Percentiles rank a stretch among this genome's conserved stretches.
phyloP scores from a whole-genome alignment of 768 basidiomycete species.

The Serendipita vermifera region DNA sequence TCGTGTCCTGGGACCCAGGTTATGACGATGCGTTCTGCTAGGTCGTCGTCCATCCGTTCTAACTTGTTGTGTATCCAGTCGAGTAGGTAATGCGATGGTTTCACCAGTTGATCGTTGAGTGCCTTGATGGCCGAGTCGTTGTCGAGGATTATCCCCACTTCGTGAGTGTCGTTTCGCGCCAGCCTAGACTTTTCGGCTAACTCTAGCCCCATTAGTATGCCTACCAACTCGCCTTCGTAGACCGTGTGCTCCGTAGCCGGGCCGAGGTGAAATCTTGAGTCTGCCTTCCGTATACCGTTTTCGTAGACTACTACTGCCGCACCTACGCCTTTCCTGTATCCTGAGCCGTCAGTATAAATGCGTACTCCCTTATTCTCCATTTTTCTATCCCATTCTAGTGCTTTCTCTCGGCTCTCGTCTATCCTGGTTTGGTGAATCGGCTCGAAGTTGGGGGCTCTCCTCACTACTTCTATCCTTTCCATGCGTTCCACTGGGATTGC shows the following conservation, averaged over 20 bases:
- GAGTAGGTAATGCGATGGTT: not conserved
- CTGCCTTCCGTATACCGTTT: not conserved
- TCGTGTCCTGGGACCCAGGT: conserved; percentile 15
- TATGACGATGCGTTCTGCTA: not conserved
- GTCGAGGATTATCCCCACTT: conserved; percentile 4
- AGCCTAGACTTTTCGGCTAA: too few species aligned
- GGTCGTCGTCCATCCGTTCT: not conserved
- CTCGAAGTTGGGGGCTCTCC: not conserved
- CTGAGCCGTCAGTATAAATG: conserved; percentile 10
- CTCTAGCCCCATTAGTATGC: not conserved
- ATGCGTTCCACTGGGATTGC: conserved; percentile 10
- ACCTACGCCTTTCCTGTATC: conserved; percentile 11
- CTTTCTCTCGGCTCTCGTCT: not conserved
- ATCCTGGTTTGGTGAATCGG: conserved; percentile 3
- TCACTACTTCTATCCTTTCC: conserved; percentile 14
- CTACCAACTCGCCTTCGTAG: not conserved
- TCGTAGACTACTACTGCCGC: conserved; percentile 12
- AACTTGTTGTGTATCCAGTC: not conserved
- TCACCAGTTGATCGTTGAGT: not conserved
- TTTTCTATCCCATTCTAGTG: not conserved
- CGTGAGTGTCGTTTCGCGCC: too few species aligned
- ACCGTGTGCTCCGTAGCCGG: not conserved
- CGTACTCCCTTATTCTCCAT: not conserved
- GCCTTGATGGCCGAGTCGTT: conserved; percentile 3
- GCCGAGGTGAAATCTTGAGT: not conserved